Evolutionary conservation across 164 flowering plant genomes (phyloP).

Genomic region (Chimonanthus praecox): DNA sequence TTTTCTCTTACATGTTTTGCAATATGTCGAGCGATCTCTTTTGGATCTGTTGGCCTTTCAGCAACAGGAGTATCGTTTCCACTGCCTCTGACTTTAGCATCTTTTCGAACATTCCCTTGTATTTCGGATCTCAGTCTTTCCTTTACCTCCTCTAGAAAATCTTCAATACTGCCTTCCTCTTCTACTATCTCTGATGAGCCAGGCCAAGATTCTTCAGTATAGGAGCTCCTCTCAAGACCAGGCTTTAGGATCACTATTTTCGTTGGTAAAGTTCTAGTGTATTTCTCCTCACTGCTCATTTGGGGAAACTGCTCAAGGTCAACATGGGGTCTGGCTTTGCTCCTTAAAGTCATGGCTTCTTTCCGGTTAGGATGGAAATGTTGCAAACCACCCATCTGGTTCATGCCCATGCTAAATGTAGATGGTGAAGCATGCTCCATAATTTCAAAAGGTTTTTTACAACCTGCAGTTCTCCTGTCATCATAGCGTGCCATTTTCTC

Average conservation of each 20-base stretch:
- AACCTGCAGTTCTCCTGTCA: slow-evolving; percentile 12
- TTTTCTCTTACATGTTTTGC: slow-evolving; percentile 63
- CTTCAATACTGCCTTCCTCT: slow-evolving; percentile 61
- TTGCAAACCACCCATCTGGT: slow-evolving; percentile 20
- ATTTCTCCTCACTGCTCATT: slow-evolving; percentile 14
- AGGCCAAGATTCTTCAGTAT: slow-evolving; percentile 47
- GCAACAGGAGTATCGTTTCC: slow-evolving; percentile 68
- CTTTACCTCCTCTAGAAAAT: slow-evolving; percentile 88
- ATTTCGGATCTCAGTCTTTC: slow-evolving; percentile 66
- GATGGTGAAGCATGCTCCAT: slow-evolving; percentile 5
- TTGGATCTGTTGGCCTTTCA: slow-evolving; percentile 57
- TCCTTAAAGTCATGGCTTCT: slow-evolving; percentile 25
- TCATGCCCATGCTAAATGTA: slow-evolving; percentile 14
- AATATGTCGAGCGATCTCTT: slow-evolving; percentile 50
- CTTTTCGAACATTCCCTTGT: slow-evolving; percentile 51
- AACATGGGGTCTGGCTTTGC: slow-evolving; percentile 14
- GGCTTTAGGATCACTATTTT: slow-evolving; percentile 87
- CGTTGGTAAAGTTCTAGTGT: slow-evolving; percentile 39
- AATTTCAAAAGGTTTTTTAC: slow-evolving; percentile 26
- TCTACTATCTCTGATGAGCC: slow-evolving; percentile 46
- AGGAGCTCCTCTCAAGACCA: slow-evolving; percentile 54
- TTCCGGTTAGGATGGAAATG: slow-evolving; percentile 22
- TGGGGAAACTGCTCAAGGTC: slow-evolving; percentile 28
- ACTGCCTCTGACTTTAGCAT: slow-evolving; percentile 45
- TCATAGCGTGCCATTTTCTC: slow-evolving; percentile 39